Percentiles rank a stretch among this genome's conserved stretches.
phyloP scores from a whole-genome alignment of 768 basidiomycete genomes.

The Macrolepiota fuliginosa region DNA sequence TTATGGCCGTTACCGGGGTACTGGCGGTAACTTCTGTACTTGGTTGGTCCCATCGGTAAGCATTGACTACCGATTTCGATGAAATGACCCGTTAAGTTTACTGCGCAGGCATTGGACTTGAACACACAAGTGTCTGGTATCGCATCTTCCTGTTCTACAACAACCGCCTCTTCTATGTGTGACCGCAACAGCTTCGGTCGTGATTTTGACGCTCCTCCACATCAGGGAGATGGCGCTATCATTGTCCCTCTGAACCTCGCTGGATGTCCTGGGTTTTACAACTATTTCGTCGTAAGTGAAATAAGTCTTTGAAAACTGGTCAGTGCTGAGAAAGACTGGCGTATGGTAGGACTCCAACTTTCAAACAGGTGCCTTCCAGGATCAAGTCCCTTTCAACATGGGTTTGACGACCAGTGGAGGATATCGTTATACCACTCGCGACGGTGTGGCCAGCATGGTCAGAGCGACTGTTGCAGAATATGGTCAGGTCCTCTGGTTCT shows the following conservation, averaged over 20 bases:
- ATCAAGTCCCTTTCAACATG: slow-evolving; percentile 25
- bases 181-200: slow-evolving; percentile 22
- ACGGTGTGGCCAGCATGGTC: slow-evolving; percentile 23
- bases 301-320: too few relatives aligned
- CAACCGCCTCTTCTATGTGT: slow-evolving; percentile 18
- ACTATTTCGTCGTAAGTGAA: slow-evolving; percentile 23
- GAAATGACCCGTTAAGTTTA: neutral
- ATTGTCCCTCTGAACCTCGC: slow-evolving; percentile 21
- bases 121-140: slow-evolving; percentile 1
- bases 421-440: slow-evolving; percentile 21
- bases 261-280: slow-evolving; percentile 23
- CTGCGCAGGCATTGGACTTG: slow-evolving; percentile 1
- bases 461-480: slow-evolving; percentile 23
- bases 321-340: neutral
- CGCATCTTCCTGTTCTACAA: slow-evolving; percentile 18
- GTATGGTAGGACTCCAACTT: slow-evolving; percentile 21
- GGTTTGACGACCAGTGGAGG: slow-evolving; percentile 18
- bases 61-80: neutral
- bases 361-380: slow-evolving; percentile 22
- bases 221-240: slow-evolving; percentile 23
- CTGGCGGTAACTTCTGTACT: slow-evolving; percentile 24
- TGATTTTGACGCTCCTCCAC: slow-evolving; percentile 25
- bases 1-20: slow-evolving; percentile 25
- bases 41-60: slow-evolving; percentile 21
- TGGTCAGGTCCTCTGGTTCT: slow-evolving; percentile 25